Base-by-base conservation (phyloP, 768 basidiomycete species). In the Tephrocybe sp. region DNA sequence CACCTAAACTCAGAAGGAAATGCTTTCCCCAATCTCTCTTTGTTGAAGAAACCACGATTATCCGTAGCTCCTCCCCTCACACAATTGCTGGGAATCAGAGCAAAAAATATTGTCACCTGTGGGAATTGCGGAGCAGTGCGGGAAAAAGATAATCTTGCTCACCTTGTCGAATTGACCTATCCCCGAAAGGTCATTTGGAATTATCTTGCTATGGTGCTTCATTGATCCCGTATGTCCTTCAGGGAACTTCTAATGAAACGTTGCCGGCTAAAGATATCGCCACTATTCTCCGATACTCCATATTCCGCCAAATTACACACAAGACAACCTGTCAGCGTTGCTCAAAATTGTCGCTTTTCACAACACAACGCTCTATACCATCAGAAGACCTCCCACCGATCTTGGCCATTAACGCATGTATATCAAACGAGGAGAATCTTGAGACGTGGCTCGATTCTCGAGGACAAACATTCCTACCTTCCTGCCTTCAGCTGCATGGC, bases 271-370 rank as follows among this genome's bases (percentile, higher is more conserved):
- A 69, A 2, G 76, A 84, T 53, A 92, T 98, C 60, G 58, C 78
- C 2, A 77, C 79, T 5, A 76, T 97, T 52, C 70, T 99, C 2
- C 79, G 80, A 5, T 72, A 78, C 32, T 94, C 97, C 1, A 65
- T 98, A 12, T 72, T 87, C 34, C 88, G 92, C 20, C 86, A 92
- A 51, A 85, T 86, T 55, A 78, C 83, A 16, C 90, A 95, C 63
- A 95, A 92, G 67, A 87, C 91, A 5, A 87, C 83, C 7, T 99
- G 97, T 65, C 82, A 83, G 54, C 77, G 73, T 2, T 98, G 96
- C 73, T 88, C 85, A 64, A 82, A 85, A 33, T 84, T 88, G 59
- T 68, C 87, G 2, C 84, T 75, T 12, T 88, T 96, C 54, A 78
- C 83, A 34, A 84, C 84, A 31, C 76, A 77, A 35, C 83, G 89